Percentiles rank a stretch among this genome's conserved stretches.
These are phyloP conservation scores for Leucosporidium yakuticum DNA, from an alignment of 768 basidiomycete species.

Conservation along the genomic window DNA sequence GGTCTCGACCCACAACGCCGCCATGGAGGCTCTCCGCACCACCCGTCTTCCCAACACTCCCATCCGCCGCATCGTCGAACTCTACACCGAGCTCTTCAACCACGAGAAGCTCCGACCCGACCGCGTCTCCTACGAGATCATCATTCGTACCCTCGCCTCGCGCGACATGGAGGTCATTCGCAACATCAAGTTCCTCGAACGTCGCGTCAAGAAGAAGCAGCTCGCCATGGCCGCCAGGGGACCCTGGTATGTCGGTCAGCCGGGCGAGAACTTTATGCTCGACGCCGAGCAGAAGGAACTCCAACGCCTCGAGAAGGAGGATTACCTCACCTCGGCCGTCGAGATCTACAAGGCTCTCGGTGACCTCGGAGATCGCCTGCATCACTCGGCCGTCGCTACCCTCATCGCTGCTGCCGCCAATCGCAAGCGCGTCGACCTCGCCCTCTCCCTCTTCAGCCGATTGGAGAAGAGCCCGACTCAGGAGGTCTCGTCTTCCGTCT, in stretches of 20 bases:
- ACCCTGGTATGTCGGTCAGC: background rate
- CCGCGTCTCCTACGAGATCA: constrained; percentile 54
- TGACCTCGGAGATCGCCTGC: constrained; percentile 14
- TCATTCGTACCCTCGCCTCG: constrained; percentile 59
- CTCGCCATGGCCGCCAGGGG: constrained; percentile 1
- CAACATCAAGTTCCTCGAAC: constrained; percentile 43
- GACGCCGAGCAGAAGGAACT: constrained; percentile 10
- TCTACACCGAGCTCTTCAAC: constrained; percentile 67
- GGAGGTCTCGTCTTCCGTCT: background rate
- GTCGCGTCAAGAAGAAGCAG: constrained; percentile 19
- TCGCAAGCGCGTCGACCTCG: constrained; percentile 26
- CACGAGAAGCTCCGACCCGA: constrained; percentile 58
- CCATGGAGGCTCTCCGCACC: constrained; percentile 52
- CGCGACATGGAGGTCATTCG: constrained; percentile 62
- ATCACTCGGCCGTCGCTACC: background rate
- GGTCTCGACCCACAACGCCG: constrained; percentile 57
- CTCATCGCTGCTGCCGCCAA: constrained; percentile 13
- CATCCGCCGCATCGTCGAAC: constrained; percentile 55
- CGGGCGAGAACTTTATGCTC: background rate
- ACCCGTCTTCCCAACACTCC: constrained; percentile 50
- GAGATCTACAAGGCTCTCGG: constrained; percentile 32
- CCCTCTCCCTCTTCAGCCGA: constrained; percentile 25
- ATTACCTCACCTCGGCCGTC: constrained; percentile 20
- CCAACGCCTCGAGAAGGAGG: constrained; percentile 4
- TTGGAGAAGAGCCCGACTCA: constrained; percentile 20